Conservation (phyloP, 345 rosid species). For the Viola odorata region DNA sequence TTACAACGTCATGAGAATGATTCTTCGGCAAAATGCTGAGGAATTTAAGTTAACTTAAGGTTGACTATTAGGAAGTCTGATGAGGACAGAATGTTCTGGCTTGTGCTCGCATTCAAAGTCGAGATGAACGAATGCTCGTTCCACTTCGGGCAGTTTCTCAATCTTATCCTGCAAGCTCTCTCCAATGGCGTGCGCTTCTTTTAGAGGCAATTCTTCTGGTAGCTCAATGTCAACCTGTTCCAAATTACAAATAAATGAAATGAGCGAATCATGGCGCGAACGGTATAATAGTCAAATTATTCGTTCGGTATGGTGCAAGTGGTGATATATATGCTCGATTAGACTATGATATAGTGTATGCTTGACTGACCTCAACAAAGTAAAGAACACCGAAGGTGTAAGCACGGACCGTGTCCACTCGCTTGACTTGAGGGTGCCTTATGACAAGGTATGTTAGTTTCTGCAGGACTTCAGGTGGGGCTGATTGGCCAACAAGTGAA, state of each 20-base stretch:
- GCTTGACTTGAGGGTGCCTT: conserved; percentile 62
- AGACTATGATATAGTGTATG: background rate
- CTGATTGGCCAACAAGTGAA: conserved; percentile 76
- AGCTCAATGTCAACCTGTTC: conserved; percentile 27
- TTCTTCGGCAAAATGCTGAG: too few relatives aligned
- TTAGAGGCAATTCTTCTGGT: conserved; percentile 25
- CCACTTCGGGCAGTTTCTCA: conserved; percentile 34
- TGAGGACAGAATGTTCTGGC: conserved; percentile 17
- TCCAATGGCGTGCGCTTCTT: conserved; percentile 34
- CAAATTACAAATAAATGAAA: background rate
- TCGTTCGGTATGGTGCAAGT: too few relatives aligned
- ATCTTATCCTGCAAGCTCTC: conserved; percentile 34
- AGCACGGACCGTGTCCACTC: conserved; percentile 76
- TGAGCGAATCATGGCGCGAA: too few relatives aligned
- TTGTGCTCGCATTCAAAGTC: conserved; percentile 43
- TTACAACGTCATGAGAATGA: too few relatives aligned
- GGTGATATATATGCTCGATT: too few relatives aligned
- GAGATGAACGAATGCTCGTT: conserved; percentile 43
- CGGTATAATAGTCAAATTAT: too few relatives aligned
- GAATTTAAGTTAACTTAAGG: too few relatives aligned
- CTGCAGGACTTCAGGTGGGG: conserved; percentile 74
- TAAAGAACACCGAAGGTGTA: conserved; percentile 85
- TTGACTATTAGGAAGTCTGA: conserved; percentile 14
- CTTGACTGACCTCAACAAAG: conserved; percentile 74
- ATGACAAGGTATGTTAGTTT: conserved; percentile 65